Conservation (phyloP, 176 grass and related monocot genomes). For the Saccharum officinarum region DNA sequence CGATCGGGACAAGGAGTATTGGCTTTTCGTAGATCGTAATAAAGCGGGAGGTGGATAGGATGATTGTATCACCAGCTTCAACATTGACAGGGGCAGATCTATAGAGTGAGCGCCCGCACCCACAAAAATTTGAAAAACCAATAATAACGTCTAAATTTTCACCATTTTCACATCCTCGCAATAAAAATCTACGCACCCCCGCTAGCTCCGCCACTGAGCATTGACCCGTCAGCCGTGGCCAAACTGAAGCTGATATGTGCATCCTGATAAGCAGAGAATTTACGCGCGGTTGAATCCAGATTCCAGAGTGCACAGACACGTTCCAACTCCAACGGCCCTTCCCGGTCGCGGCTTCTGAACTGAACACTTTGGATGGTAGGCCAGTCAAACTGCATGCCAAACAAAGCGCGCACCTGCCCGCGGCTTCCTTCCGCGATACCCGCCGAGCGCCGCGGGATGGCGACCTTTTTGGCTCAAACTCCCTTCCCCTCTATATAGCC, state of each 20-base stretch:
- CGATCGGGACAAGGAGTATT: no score
- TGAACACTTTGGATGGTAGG: not conserved
- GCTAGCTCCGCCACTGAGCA: no score
- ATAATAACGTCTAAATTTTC: no score
- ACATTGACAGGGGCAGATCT: no score
- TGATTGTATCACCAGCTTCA: no score
- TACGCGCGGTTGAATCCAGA: not conserved
- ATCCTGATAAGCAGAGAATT: not conserved
- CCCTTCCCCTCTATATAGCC: conserved; percentile 11
- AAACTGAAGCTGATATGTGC: not conserved
- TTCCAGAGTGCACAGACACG: not conserved
- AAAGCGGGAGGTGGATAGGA: no score
- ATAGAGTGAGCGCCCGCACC: no score
- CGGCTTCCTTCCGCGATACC: conserved; percentile 30
- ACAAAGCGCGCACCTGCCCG: conserved; percentile 2
- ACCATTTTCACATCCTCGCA: no score
- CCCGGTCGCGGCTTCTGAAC: conserved; percentile 15
- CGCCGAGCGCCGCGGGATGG: conserved; percentile 33
- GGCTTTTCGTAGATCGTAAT: no score
- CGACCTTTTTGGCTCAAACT: conserved; percentile 18
- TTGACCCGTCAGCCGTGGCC: not conserved
- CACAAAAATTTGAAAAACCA: no score
- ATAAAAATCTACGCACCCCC: no score
- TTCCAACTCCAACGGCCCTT: not conserved
- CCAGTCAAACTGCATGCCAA: conserved; percentile 11